Percentiles rank a stretch among this genome's conserved stretches.
Conservation (phyloP, 805 yeast species). For the Metschnikowia arizonensis region DNA sequence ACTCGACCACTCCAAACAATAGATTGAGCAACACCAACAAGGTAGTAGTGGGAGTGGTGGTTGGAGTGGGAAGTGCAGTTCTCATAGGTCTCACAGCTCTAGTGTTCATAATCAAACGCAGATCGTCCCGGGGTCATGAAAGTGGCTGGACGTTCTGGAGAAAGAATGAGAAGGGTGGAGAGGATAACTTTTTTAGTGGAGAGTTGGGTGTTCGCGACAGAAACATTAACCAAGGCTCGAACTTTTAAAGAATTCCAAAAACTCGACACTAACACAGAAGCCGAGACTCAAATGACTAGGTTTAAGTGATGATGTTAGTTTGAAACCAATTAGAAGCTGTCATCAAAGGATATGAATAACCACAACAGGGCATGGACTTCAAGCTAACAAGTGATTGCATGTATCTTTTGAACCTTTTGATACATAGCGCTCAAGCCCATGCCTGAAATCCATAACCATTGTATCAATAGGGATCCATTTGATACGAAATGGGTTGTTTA, state of each 20-base stretch:
- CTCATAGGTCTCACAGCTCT: conserved; percentile 33
- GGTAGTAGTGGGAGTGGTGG: conserved; percentile 46
- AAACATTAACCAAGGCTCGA: conserved; percentile 45
- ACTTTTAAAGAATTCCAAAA: conserved; percentile 32
- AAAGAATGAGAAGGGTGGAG: conserved; percentile 39
- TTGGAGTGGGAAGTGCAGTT: conserved; percentile 44
- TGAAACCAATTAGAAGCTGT: no score
- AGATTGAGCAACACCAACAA: conserved; percentile 41
- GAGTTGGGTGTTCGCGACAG: conserved; percentile 47
- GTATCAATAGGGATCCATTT: no score
- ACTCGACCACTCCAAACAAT: conserved; percentile 16
- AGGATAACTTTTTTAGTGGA: conserved; percentile 39
- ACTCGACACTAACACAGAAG: no score
- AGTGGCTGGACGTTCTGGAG: conserved; percentile 48
- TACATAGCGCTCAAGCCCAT: no score
- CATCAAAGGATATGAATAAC: no score
- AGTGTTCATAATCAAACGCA: conserved; percentile 34
- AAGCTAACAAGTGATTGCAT: no score
- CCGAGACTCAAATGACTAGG: no score
- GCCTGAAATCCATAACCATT: no score
- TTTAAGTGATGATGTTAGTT: no score
- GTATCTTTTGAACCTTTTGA: no score
- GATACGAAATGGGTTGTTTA: no score
- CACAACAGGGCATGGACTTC: no score
- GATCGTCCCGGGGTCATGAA: conserved; percentile 25